Evolutionary conservation across 2,329 filamentous ascomycete genomes (phyloP).

Genomic region (Amesomyces nigricolor): DNA sequence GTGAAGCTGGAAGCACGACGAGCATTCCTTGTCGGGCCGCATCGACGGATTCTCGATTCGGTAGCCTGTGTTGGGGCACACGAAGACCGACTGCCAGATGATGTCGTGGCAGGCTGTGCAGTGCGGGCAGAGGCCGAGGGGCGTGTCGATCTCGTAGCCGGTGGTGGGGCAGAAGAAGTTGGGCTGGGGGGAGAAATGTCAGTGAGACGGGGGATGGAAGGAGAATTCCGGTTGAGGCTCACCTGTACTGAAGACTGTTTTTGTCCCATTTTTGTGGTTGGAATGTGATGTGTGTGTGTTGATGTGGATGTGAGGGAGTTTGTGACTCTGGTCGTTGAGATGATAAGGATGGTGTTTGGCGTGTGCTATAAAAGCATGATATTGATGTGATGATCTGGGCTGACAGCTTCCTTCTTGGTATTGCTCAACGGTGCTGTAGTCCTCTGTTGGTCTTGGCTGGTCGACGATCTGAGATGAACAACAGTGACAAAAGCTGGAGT

Average conservation of each 20-base stretch:
- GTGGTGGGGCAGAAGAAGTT: conserved; percentile 27
- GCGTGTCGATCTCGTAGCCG: conserved; percentile 18
- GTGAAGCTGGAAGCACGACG: conserved; percentile 26
- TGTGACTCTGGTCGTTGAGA: not conserved
- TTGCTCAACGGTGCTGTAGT: no score
- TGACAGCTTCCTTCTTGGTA: no score
- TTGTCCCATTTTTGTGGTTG: conserved; percentile 15
- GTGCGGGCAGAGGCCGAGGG: conserved; percentile 22
- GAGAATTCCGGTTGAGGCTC: not conserved
- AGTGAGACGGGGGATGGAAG: not conserved
- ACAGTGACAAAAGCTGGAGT: not conserved
- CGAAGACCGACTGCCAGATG: conserved; percentile 26
- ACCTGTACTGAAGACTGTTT: conserved; percentile 16
- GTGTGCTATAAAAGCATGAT: no score
- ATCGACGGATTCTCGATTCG: conserved; percentile 20
- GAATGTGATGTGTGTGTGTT: not conserved
- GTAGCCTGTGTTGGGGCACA: conserved; percentile 28
- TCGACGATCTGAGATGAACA: no score
- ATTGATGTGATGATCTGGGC: not conserved
- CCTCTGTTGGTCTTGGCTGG: no score
- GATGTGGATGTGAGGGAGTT: no score
- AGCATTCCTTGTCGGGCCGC: conserved; percentile 22
- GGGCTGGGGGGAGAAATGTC: conserved; percentile 1
- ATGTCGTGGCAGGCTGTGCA: conserved; percentile 26
- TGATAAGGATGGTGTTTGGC: no score